Evolutionary conservation across 1,139 yeast genomes (phyloP), one percentile per base, ranked within the genome.

Genomic region (Kurtzmaniella quercitrusa): DNA sequence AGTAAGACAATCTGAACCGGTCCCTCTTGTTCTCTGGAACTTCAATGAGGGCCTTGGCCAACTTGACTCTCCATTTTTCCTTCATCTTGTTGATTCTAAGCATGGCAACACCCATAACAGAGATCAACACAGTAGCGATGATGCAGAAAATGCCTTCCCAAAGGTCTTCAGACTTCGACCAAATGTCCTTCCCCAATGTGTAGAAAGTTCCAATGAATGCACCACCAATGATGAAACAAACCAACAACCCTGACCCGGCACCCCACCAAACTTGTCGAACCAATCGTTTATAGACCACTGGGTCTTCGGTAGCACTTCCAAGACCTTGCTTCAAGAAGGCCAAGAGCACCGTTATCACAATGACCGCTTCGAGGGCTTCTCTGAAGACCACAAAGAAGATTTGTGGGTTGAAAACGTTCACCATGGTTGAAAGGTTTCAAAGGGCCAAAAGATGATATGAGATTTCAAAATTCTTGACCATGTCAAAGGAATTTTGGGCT

Each of bases 21-120:
- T 55, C 41, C 49, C 51, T 19, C 50, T 46, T 23, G 61, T 49
- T 9, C 59, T 46, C 10, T 19, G 38, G 38, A 12, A 14, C 25
- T 19, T 19, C 24, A 19, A 36, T 14, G 10, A 36, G 21, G 15
- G 38, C 38, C 38, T 44, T 34, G 1, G 63, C 54, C 33, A 87
- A 73, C 62, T 85, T 87, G 45, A 77, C 66, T 56, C 85, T 79
- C 96, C 96, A 89, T 64, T 89, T 89, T 49, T 80, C 81, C 65
- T 86, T 87, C 89, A 89, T 80, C 42, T 61, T 65, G 46, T 60
- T 68, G 19, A 71, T 72, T 34, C 76, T 56, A 27, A 71, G 57
- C n/a, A 71, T 67, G 44, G 70, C 69, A 18, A 69, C 52, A 1
- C 76, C 77, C 77, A 71, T 71, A 6, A 66, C 59, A 1, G 76